phyloP scores from a whole-genome alignment of 345 rosid species.

The Citrus hindsii region DNA sequence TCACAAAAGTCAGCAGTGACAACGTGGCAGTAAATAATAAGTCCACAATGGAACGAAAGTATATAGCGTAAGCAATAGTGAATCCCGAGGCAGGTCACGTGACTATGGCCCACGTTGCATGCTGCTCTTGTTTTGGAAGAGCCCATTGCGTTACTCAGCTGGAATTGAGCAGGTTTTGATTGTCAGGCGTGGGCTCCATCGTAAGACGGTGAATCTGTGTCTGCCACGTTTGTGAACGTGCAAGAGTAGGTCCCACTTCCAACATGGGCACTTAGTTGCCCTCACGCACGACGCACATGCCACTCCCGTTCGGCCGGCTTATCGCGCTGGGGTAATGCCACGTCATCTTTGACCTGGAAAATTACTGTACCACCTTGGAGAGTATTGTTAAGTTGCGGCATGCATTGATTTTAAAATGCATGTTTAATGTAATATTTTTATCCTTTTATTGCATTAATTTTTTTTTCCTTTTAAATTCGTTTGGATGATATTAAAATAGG shows the following conservation, averaged over 20 bases:
- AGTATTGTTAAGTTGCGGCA: too few species aligned
- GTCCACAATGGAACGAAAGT: neutral
- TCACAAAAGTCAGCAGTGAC: neutral
- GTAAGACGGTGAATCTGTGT: conserved; percentile 21
- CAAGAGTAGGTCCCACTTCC: conserved; percentile 34
- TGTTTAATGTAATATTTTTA: too few species aligned
- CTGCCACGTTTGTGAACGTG: conserved; percentile 25
- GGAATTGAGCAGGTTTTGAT: conserved; percentile 25
- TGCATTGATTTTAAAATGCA: too few species aligned
- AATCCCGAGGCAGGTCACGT: conserved; percentile 55
- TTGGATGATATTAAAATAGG: too few species aligned
- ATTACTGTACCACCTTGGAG: neutral
- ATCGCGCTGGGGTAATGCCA: conserved; percentile 22
- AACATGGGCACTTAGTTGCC: conserved; percentile 44
- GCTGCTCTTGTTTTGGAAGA: neutral
- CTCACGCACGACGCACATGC: conserved; percentile 66
- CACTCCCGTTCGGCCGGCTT: conserved; percentile 23
- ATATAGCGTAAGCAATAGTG: neutral
- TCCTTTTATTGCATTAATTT: too few species aligned
- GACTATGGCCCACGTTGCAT: conserved; percentile 22
- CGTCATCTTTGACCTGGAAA: neutral
- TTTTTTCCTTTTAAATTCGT: too few species aligned
- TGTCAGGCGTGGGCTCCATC: conserved; percentile 31
- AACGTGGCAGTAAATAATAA: conserved; percentile 27
- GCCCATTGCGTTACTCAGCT: conserved; percentile 19